phyloP scores from a whole-genome alignment of 1,284 basidiomycete genomes.

The Tilletiopsis washingtonensis region DNA sequence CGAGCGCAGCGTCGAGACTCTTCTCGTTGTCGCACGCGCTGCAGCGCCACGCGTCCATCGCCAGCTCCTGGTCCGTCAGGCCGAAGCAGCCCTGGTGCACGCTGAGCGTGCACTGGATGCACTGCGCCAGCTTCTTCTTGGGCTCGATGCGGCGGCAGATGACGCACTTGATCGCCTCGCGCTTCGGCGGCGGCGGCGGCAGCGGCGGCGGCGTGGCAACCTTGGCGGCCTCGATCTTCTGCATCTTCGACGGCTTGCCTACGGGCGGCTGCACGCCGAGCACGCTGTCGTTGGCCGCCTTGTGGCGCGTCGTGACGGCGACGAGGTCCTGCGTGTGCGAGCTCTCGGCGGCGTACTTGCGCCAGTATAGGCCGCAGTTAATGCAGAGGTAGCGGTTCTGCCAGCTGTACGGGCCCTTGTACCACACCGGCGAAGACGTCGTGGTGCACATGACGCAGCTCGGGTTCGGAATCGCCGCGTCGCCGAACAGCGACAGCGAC shows the following conservation, averaged over 20 bases:
- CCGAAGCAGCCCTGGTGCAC: conserved; percentile 43
- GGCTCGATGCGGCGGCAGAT: conserved; percentile 41
- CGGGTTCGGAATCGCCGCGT: not conserved
- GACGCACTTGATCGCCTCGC: conserved; percentile 36
- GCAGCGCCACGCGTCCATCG: conserved; percentile 31
- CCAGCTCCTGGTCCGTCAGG: conserved; percentile 27
- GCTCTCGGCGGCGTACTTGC: conserved; percentile 44
- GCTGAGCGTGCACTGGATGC: conserved; percentile 36
- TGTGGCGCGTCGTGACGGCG: conserved; percentile 25
- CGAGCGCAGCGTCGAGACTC: conserved; percentile 25
- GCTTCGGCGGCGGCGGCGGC: conserved; percentile 5
- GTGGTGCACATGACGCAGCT: conserved; percentile 40
- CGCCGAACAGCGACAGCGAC: conserved; percentile 23
- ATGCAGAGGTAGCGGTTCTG: conserved; percentile 35
- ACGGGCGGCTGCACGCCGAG: conserved; percentile 42
- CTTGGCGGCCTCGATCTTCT: conserved; percentile 11
- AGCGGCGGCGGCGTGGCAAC: conserved; percentile 1
- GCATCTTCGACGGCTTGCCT: conserved; percentile 17
- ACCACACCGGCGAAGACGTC: conserved; percentile 32
- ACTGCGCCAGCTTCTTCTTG: conserved; percentile 35
- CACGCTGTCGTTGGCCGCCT: conserved; percentile 17
- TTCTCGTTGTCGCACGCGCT: conserved; percentile 39
- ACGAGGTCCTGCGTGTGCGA: conserved; percentile 23
- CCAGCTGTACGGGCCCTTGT: conserved; percentile 33
- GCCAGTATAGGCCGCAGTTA: conserved; percentile 44